Evolutionary conservation across 345 rosid genomes (phyloP), one percentile per base, ranked within the genome.

Genomic region (Melaleuca quinquenervia): DNA sequence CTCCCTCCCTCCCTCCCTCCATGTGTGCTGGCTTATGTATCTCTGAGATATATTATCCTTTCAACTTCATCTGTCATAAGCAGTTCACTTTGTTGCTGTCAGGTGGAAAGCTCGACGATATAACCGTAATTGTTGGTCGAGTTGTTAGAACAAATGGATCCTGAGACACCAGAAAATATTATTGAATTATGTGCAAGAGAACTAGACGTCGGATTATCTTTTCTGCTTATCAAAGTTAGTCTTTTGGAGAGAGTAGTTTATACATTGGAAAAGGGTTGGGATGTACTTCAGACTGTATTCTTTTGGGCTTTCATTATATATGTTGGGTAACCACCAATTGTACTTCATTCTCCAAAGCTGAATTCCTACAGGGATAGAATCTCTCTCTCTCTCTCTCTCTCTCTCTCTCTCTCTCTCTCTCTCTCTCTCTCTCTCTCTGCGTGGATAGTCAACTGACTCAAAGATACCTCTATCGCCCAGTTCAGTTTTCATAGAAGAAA

Each of bases 81-180:
- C 13, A 15, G 29, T 32, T 44, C 18, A 60, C 36, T 53, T 60
- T 70, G 84, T 87, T 86, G 48, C 62, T 84, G 82, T 60, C 95
- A 95, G 98, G 98, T 89, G 98, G 99, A 86, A 97, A 96, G 90
- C 94, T 93, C n/a, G 96, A 94, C 82, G 98, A 94, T 86, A 90
- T 95, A 27, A 95, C 98, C n/a, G 99, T 94, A 83, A 91, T 96
- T 49, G 93, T 96, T 53, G 94, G 94, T 51, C 92, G 87, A 82
- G 93, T 95, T 87, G 88, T 92, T 49, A 86, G 86, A 83, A 87
- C 92, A 52, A 56, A 27, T 3, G 56, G 15, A 8, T 52, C 44
- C 55, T 70, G 45, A 8, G 78, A 70, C 84, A 16, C 21, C 12
- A 52, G 45, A 32, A 20, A 41, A 2, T 32, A 44, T 16, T 22